Conservation (phyloP, 306 rosid species). For the Hippophae gyantsensis region DNA sequence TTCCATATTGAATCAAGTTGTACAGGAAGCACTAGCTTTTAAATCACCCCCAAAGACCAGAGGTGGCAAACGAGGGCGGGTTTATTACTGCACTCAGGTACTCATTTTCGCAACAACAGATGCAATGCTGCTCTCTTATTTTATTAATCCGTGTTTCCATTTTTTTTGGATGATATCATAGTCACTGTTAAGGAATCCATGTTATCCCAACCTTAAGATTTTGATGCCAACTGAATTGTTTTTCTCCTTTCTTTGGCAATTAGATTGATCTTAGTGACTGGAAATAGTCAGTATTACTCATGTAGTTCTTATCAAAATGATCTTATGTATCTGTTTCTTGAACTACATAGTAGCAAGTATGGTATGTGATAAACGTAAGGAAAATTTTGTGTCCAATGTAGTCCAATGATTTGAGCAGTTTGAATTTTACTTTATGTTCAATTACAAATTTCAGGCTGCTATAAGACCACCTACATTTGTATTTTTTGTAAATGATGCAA, state of each 20-base stretch:
- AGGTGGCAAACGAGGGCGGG: conserved; percentile 87
- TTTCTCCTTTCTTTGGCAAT: background rate
- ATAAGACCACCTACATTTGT: conserved; percentile 94
- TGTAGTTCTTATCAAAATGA: too few relatives aligned
- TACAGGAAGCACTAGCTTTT: conserved; percentile 81
- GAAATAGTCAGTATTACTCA: too few relatives aligned
- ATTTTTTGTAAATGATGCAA: conserved; percentile 88
- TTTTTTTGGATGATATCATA: conserved; percentile 1
- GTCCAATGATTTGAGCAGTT: conserved; percentile 1
- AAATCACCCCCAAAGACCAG: conserved; percentile 91
- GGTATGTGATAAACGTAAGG: background rate
- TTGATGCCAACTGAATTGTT: background rate
- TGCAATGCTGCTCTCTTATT: background rate
- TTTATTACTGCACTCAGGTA: conserved; percentile 95
- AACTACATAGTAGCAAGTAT: background rate
- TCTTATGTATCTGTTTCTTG: too few relatives aligned
- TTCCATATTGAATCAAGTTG: conserved; percentile 77
- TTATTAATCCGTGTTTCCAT: background rate
- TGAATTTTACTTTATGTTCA: conserved; percentile 10
- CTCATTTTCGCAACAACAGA: conserved; percentile 1
- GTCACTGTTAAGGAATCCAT: background rate
- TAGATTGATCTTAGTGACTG: background rate
- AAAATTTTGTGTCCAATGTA: background rate
- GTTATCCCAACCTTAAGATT: conserved; percentile 1
- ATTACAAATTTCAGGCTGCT: conserved; percentile 78